Evolutionary conservation across 768 basidiomycete genomes (phyloP).

Genomic region (Termitomyces sp.): DNA sequence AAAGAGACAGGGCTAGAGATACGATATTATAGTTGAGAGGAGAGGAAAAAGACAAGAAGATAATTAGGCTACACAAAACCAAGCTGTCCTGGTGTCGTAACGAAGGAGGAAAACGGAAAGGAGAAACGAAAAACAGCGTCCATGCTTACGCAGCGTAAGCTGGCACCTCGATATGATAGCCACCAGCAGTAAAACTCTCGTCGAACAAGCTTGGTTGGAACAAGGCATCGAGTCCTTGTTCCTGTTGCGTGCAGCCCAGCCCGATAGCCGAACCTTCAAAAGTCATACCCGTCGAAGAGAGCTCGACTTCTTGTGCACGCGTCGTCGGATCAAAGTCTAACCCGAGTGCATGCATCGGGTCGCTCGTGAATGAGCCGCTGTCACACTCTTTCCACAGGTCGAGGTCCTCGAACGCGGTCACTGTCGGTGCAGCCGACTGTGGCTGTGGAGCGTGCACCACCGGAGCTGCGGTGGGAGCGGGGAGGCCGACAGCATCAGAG

Average conservation of each 20-base stretch:
- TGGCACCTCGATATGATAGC: background rate
- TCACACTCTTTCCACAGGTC: constrained; percentile 1
- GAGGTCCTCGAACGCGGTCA: constrained; percentile 10
- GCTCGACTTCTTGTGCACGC: constrained; percentile 1
- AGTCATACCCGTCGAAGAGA: background rate
- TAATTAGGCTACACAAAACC: background rate
- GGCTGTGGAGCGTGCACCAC: constrained; percentile 21
- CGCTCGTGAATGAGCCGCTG: background rate
- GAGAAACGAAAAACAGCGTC: background rate
- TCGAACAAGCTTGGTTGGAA: constrained; percentile 5
- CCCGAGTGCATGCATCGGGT: background rate
- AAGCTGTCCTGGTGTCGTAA: background rate
- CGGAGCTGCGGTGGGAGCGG: constrained; percentile 1
- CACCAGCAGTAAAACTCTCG: background rate
- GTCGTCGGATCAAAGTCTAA: background rate
- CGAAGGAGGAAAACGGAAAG: background rate
- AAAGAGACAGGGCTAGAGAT: background rate
- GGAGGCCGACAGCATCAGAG: constrained; percentile 8
- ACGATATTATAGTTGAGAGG: background rate
- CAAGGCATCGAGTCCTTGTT: constrained; percentile 5
- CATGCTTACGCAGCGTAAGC: background rate
- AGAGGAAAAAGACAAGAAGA: background rate
- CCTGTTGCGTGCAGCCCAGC: background rate
- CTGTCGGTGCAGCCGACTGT: constrained; percentile 6
- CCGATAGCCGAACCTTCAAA: background rate